Evolutionary conservation across 108 stramenopile species (phyloP), one percentile per base, ranked within the genome.

Genomic region (Nitzschia sp.): DNA sequence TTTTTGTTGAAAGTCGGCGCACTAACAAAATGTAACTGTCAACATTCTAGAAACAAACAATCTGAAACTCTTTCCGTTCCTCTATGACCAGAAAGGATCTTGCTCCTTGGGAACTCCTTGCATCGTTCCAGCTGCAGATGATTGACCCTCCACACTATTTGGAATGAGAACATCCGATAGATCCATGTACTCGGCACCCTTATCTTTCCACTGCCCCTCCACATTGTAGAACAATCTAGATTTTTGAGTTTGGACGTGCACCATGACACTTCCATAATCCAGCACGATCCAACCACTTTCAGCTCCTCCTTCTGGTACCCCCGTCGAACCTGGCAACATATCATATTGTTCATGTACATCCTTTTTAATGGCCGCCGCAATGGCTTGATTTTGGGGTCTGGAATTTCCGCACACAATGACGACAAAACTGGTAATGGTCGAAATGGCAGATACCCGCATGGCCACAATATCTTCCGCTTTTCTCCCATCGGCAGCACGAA

Each of bases 361-460:
- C 0, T 90, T 74, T 36, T 66, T 74, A 51, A 97, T 86, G 58
- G 87, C 83, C 28, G 76, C 82, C 27, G 90, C 92, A 82, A 97
- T 97, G 56, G 97, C 97, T 78, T 92, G 90, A 75, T 95, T 97
- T 61, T 97, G 97, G 2, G 97, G 97, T 36, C 95, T 74, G 47
- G 85, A 87, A 57, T 91, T 96, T 24, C 95, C 97, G 19, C 70
- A 79, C 11, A 83, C 46, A 3, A 97, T 62, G 13, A 97, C 88
- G 29, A 96, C 66, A 68, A 91, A 95, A 59, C 81, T 79, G 0
- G 92, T 88, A 31, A 95, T 31, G 30, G 90, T 84, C 6, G 89
- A 91, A 32, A 94, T 69, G 11, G 70, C 53, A 18, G 80, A 77
- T 3, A 94, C 92, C 13, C 93, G 71, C 35, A 97, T 42, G 9